Base-by-base conservation (phyloP, 1,139 yeast genomes). In the Debaryomyces singareniensis region DNA sequence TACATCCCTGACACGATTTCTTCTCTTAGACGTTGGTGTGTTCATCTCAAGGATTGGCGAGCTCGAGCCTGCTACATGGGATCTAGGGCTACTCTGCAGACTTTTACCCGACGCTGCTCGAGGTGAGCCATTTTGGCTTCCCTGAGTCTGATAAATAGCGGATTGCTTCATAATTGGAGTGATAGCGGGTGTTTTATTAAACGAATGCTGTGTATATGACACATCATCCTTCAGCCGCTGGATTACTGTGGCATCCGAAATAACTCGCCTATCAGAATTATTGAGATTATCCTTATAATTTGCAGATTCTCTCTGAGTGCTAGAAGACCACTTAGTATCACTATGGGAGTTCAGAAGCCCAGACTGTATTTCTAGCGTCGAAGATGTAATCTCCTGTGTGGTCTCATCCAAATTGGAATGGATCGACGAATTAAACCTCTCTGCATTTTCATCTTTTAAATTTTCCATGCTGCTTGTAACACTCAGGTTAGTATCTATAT, bases 1-100 rank as follows among this genome's bases (percentile, higher is more conserved):
- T 7, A 65, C 70, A 2, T 67, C 70, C 32, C 59, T 58, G 11
- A 66, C 67, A 24, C 61, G 49, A 42, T 51, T 55, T 14, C 61
- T 40, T 34, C 56, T 57, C 42, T 51, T 61, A 15, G 15, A 21
- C 13, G 26, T 12, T 5, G 18, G 13, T 9, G 30, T 15, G 12
- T 23, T 18, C 25, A 39, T 32, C 27, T 12, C 33, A 26, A 28
- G 32, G 4, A 42, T 40, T 5, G 43, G 35, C 5, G 45, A 34
- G 24, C 38, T 31, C 24, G 34, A 27, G 32, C 38, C 16, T 37
- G 33, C 12, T 34, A 15, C 13, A 2, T 21, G 15, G 10, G 28
- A 13, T 5, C 23, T 12, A 5, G 30, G 27, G 5, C 25, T 24
- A n/a, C n/a, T n/a, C n/a, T n/a, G n/a, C n/a, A n/a, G n/a, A 16